phyloP scores from a whole-genome alignment of 108 stramenopile species.

The Nannochloropsis oceanica region DNA sequence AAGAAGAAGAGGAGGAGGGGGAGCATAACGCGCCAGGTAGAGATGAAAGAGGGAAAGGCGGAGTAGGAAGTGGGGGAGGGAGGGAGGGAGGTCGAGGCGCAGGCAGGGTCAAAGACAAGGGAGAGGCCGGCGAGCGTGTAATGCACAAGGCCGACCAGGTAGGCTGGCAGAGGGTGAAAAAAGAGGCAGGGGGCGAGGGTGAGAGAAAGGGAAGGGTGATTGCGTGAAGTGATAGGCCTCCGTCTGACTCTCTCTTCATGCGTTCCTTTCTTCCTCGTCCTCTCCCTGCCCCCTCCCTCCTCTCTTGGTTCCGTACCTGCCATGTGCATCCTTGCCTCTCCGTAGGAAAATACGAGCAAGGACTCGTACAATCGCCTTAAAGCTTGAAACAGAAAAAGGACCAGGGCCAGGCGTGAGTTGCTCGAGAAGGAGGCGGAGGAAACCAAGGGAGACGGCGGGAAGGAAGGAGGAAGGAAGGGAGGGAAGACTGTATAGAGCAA shows the following conservation, averaged over 20 bases:
- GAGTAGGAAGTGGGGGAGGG: neutral
- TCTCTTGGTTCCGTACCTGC: neutral
- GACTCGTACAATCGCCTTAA: neutral
- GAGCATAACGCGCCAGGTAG: neutral
- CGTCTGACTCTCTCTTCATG: neutral
- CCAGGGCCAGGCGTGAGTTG: neutral
- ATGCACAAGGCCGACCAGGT: neutral
- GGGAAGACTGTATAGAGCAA: neutral
- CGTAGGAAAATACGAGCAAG: neutral
- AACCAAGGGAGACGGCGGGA: neutral
- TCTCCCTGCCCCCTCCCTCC: neutral
- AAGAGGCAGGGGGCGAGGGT: neutral
- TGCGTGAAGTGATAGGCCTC: neutral
- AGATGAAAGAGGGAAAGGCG: neutral
- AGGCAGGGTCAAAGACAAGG: neutral
- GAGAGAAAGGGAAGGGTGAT: neutral
- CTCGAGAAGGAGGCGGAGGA: neutral
- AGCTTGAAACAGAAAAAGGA: neutral
- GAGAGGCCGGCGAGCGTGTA: neutral
- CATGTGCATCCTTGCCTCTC: neutral
- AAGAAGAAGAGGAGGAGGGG: neutral
- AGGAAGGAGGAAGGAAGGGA: neutral
- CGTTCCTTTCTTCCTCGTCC: too few relatives aligned
- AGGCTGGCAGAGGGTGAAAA: neutral
- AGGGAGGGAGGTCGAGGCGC: neutral